Percentiles rank a stretch among this genome's conserved stretches.
Evolutionary conservation across 208 protist species (phyloP).

Genomic region (Tetramitus jugosus): DNA sequence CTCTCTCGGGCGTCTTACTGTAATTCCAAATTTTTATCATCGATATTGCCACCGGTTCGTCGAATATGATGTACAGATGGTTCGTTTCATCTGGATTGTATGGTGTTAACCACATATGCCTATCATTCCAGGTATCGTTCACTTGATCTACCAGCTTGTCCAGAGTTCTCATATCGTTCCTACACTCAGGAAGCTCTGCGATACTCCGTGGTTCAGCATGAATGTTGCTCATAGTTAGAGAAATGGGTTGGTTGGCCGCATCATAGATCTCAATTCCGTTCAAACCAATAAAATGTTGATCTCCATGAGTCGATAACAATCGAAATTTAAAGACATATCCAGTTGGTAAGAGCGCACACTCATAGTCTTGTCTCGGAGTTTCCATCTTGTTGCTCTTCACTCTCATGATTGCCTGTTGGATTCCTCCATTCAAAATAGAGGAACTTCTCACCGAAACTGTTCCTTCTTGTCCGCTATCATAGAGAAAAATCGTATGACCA

Average conservation of each 20-base stretch:
- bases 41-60: constrained; percentile 29
- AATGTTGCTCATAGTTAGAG: constrained; percentile 16
- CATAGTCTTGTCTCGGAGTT: constrained; percentile 16
- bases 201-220: constrained; percentile 27
- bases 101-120: constrained; percentile 47
- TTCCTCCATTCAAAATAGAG: constrained; percentile 20
- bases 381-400: background rate
- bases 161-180: constrained; percentile 35
- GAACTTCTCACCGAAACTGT: constrained; percentile 7
- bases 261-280: constrained; percentile 57
- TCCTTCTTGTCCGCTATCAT: constrained; percentile 14
- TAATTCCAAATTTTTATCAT: constrained; percentile 54
- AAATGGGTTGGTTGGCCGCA: constrained; percentile 22
- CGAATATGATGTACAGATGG: constrained; percentile 24
- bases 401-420: constrained; percentile 14
- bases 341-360: constrained; percentile 27
- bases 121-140: constrained; percentile 45
- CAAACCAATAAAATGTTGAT: constrained; percentile 51
- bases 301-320: constrained; percentile 46
- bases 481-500: constrained; percentile 27
- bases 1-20: constrained; percentile 39
- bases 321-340: constrained; percentile 38
- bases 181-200: constrained; percentile 24
- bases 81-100: constrained; percentile 28
- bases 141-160: constrained; percentile 45